phyloP scores from a whole-genome alignment of 176 grass and related monocot genomes.

The Eleusine indica region DNA sequence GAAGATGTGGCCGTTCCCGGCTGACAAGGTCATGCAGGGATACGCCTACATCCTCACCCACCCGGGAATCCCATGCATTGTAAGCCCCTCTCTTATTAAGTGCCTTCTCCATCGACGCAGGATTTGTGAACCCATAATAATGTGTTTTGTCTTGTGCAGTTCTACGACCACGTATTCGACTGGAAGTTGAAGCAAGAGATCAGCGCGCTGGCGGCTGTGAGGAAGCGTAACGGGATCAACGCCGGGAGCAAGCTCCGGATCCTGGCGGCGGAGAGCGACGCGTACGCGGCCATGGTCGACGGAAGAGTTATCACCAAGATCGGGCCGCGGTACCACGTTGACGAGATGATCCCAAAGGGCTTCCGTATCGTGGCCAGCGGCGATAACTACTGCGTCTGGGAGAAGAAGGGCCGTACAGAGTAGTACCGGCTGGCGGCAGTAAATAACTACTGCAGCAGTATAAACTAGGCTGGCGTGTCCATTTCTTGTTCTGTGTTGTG shows the following conservation, averaged over 20 bases:
- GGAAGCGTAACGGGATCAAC: conserved; percentile 55
- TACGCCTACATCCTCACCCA: conserved; percentile 89
- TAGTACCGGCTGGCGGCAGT: neutral
- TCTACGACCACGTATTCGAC: conserved; percentile 82
- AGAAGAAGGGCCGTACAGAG: conserved; percentile 43
- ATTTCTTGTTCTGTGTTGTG: neutral
- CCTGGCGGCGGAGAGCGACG: conserved; percentile 51
- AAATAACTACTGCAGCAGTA: neutral
- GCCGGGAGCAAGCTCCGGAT: conserved; percentile 59
- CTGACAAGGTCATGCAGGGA: conserved; percentile 81
- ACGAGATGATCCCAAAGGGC: conserved; percentile 61
- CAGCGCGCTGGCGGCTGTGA: conserved; percentile 44
- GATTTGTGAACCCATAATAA: neutral
- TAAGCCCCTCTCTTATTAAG: conserved; percentile 24
- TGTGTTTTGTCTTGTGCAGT: conserved; percentile 30
- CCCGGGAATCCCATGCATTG: conserved; percentile 76
- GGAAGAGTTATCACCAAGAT: conserved; percentile 69
- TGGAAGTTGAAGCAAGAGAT: conserved; percentile 77
- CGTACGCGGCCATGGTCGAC: conserved; percentile 68
- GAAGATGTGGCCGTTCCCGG: conserved; percentile 62
- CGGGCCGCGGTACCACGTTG: conserved; percentile 53
- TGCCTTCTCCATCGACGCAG: neutral
- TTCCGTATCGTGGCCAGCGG: conserved; percentile 55
- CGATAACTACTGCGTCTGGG: conserved; percentile 75
- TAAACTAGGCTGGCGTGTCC: neutral